These are phyloP conservation scores for Coriolopsis trogii DNA, from an alignment of 1,284 basidiomycete genomes.

Conservation along the genomic window DNA sequence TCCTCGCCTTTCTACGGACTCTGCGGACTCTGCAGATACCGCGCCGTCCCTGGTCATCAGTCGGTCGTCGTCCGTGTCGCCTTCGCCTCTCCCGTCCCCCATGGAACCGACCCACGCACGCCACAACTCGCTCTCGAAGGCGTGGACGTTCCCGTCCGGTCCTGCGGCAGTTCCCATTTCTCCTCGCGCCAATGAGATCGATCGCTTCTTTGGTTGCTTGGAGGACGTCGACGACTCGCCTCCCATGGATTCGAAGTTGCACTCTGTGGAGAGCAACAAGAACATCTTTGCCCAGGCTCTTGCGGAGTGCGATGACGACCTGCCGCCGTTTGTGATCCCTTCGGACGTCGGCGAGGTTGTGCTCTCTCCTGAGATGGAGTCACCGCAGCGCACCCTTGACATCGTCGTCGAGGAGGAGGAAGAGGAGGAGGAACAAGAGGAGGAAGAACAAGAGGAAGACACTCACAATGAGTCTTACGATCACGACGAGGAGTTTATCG, in stretches of 20 bases:
- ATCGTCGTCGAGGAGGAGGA: slow-evolving; percentile 50
- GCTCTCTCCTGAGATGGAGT: slow-evolving; percentile 45
- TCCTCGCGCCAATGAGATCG: slow-evolving; percentile 46
- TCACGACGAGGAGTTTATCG: slow-evolving; percentile 47
- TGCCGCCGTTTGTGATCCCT: slow-evolving; percentile 53
- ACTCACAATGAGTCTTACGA: slow-evolving; percentile 24
- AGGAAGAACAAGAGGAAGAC: slow-evolving; percentile 33
- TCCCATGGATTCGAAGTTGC: slow-evolving; percentile 35
- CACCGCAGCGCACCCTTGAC: slow-evolving; percentile 33
- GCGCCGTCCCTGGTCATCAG: slow-evolving; percentile 27
- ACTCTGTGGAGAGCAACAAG: slow-evolving; percentile 56
- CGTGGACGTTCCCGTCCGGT: slow-evolving; percentile 70
- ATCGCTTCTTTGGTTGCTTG: slow-evolving; percentile 76
- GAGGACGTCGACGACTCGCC: slow-evolving; percentile 59
- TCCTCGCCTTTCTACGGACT: slow-evolving; percentile 32
- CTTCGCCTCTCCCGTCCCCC: slow-evolving; percentile 34
- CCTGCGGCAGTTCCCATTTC: slow-evolving; percentile 27
- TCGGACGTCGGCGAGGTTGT: slow-evolving; percentile 54
- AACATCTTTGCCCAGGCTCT: slow-evolving; percentile 56
- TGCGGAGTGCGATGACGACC: slow-evolving; percentile 43
- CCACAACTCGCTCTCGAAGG: slow-evolving; percentile 56
- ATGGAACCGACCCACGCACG: slow-evolving; percentile 35
- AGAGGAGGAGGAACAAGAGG: slow-evolving; percentile 42
- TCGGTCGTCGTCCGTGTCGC: slow-evolving; percentile 33
- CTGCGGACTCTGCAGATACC: slow-evolving; percentile 16